phyloP scores from a whole-genome alignment of 441 rosid genomes.

The Dalechampia spathulata region DNA sequence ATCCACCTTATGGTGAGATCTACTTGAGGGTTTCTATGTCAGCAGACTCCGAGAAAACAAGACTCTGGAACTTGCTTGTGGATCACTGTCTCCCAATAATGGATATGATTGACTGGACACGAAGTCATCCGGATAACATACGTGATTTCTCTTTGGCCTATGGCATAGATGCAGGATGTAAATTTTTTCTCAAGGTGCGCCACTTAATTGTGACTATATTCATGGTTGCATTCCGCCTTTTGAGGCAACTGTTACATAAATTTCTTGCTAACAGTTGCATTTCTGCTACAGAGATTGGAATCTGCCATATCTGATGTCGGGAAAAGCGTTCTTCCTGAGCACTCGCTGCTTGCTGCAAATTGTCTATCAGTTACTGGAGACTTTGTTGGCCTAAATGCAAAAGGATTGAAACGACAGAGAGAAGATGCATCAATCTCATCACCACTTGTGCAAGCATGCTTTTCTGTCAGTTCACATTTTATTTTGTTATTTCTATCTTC shows the following conservation, averaged over 20 bases:
- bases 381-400: conserved; percentile 77
- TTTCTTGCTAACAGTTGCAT: background rate
- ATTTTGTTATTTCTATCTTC: conserved; percentile 4
- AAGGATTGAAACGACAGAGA: conserved; percentile 66
- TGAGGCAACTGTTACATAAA: background rate
- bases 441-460: conserved; percentile 90
- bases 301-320: conserved; percentile 85
- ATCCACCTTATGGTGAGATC: conserved; percentile 51
- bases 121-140: conserved; percentile 91
- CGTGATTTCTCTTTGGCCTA: conserved; percentile 58
- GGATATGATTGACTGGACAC: conserved; percentile 83
- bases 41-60: conserved; percentile 32
- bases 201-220: conserved; percentile 12
- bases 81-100: conserved; percentile 58
- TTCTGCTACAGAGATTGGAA: conserved; percentile 52
- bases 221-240: background rate
- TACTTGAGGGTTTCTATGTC: conserved; percentile 70
- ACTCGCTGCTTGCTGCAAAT: conserved; percentile 65
- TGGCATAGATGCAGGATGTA: conserved; percentile 81
- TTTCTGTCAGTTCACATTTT: conserved; percentile 52
- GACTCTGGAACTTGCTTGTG: conserved; percentile 60
- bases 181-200: conserved; percentile 66
- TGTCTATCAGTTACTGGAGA: conserved; percentile 78
- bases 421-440: conserved; percentile 54
- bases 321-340: conserved; percentile 63